Base-by-base conservation (phyloP, 2,329 filamentous ascomycete genomes). In the Botrytis galanthina region DNA sequence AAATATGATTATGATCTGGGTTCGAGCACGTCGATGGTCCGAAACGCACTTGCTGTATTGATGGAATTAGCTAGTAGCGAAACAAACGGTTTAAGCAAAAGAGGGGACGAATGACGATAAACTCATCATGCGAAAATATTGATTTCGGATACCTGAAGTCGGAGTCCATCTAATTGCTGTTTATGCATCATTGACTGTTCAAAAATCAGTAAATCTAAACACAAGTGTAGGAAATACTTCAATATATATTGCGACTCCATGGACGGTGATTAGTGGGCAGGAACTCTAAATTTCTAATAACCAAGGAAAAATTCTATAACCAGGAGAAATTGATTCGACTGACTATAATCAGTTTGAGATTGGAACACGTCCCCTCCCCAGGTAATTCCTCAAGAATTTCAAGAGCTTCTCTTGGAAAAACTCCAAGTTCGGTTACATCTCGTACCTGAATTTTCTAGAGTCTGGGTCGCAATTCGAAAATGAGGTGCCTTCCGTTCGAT, bases 1-100 rank as follows among this genome's bases (percentile, higher is more conserved):
- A 1, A 32, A 2, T 1, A 26, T 3, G 7, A 37, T n/a, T 0
- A 18, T 1, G 35, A 26, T 10, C 3, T 12, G 1, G 26, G 37
- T 26, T 39, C 9, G 20, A 8, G 26, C 32, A 22, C 16, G 26
- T 22, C 37, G 1, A 14, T 37, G 2, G 26, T 5, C 37, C 4
- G 2, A 37, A 67, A 37, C 18, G 12, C 1, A 42, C 37, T 62
- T 42, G 14, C 10, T 61, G 14, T 3, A 6, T 62, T 9, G 7
- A 51, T 51, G 26, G 0, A 51, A n/a, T 14, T 6, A 14, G 26
- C 26, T 51, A 51, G 26, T 6, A 51, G n/a, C 3, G 5, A n/a
- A 51, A 14, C 12, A 14, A 10, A n/a, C 7, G 14, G 1, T n/a
- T 14, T 6, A 1, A n/a, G 10, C 46, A 51, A n/a, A 51, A 51